Conservation (phyloP, 2,329 filamentous ascomycete species). For the Pseudogymnoascus sp. region DNA sequence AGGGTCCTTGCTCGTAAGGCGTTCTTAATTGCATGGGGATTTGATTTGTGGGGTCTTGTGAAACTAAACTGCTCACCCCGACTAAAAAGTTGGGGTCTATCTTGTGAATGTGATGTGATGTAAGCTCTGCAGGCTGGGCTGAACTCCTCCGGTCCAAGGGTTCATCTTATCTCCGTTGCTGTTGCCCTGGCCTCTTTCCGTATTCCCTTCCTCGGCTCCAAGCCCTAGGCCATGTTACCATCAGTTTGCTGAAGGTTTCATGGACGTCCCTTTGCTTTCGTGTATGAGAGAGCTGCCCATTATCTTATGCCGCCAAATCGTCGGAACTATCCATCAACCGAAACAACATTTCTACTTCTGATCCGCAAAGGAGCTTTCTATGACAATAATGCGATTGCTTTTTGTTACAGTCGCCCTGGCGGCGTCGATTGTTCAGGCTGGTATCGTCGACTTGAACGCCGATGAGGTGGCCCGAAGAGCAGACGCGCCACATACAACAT, state of each 20-base stretch:
- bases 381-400: not conserved
- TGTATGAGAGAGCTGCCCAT: not conserved
- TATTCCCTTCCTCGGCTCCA: not conserved
- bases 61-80: not conserved
- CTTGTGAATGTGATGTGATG: not conserved
- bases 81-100: not conserved
- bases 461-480: not conserved
- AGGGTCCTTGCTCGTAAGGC: not conserved
- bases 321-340: not conserved
- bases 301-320: not conserved
- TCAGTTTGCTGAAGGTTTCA: not conserved
- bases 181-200: not conserved
- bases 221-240: not conserved
- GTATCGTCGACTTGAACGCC: conserved; percentile 3
- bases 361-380: not conserved
- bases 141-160: not conserved
- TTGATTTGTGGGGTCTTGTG: not conserved
- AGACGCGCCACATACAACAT: conserved; percentile 5
- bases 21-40: not conserved
- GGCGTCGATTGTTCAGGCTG: not conserved
- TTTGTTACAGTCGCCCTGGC: not conserved
- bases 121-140: not conserved
- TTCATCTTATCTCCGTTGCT: not conserved
- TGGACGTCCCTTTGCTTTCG: not conserved
- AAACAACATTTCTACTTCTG: not conserved